Percentiles rank a stretch among this genome's conserved stretches.
These are phyloP conservation scores for Setaria italica DNA, from an alignment of 202 grass and related monocot species.

Conservation along the genomic window DNA sequence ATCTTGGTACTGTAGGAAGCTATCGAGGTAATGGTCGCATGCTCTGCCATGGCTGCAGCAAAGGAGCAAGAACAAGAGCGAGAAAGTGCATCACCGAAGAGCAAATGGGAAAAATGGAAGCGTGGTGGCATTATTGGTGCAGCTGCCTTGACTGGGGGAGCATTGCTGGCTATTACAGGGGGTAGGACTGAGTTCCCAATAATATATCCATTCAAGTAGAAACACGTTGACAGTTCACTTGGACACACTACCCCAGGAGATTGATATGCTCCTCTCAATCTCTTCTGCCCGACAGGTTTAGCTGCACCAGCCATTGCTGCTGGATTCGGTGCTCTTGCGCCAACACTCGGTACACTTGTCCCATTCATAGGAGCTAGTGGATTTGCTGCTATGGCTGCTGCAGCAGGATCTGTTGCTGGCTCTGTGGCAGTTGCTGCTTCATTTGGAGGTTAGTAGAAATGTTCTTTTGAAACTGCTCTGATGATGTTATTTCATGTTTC, in stretches of 20 bases:
- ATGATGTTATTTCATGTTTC: constrained; percentile 4
- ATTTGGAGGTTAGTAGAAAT: constrained; percentile 79
- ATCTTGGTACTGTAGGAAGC: constrained; percentile 70
- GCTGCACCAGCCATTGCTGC: constrained; percentile 99
- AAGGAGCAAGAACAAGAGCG: constrained; percentile 76
- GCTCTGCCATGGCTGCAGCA: constrained; percentile 94
- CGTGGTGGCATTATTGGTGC: constrained; percentile 93
- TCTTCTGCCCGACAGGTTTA: constrained; percentile 64
- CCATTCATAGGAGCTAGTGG: constrained; percentile 95
- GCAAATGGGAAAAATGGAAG: constrained; percentile 91
- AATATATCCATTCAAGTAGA: background rate
- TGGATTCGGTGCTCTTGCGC: constrained; percentile 86
- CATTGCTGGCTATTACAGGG: constrained; percentile 88
- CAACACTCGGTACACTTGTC: constrained; percentile 81
- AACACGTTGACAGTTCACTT: constrained; percentile 21
- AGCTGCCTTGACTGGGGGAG: constrained; percentile 89
- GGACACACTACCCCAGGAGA: background rate
- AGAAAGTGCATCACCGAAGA: constrained; percentile 62
- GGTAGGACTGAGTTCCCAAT: constrained; percentile 46
- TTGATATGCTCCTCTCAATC: constrained; percentile 26
- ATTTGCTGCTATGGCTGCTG: constrained; percentile 96
- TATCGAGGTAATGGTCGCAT: constrained; percentile 91
- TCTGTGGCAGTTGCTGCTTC: constrained; percentile 97
- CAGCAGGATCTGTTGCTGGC: constrained; percentile 84
- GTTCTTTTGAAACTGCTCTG: background rate